Evolutionary conservation across 2,329 filamentous ascomycete genomes (phyloP), one percentile per base, ranked within the genome.

Genomic region (Colletotrichum liriopes): DNA sequence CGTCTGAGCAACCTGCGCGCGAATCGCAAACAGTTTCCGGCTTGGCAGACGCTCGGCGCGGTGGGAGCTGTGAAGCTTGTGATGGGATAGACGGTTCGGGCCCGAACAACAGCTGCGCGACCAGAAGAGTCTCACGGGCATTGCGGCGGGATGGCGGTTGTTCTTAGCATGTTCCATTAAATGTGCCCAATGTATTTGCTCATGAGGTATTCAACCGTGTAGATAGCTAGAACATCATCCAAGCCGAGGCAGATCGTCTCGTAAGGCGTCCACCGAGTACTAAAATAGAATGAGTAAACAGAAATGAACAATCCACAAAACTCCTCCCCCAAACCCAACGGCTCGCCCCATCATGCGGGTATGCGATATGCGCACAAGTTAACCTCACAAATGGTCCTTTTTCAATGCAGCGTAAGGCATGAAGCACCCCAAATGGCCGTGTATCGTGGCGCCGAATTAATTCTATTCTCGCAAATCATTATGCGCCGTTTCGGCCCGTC

Each of bases 321-420:
- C 66, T 69, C 60, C 51, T 18, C 43, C 23, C n/a, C 32, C 16
- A 2, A 26, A 58, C 32, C 52, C 20, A 49, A 8, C 23, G 35
- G 35, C 52, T 52, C 66, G 52, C 61, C 66, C 43, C 51, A 18
- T 51, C 55, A 65, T 45, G 61, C 66, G 41, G 58, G 43, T 8
- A 7, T 32, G 49, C 29, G n/a, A 20, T 14, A 11, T 37, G 1
- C 5, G 18, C 29, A 9, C 29, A 35, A 54, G 41, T 20, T 55
- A 37, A 18, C 60, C 51, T 41, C 58, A 12, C 23, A 16, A 29
- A 16, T 39, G 5, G 11, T 32, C 16, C n/a, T 16, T 16, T 29
- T 2, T 35, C 52, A 41, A 65, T 51, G 35, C 52, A 64, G 16
- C 8, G 0, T 8, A 52, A 63, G 26, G 43, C 29, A 49, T 49